Conservation (phyloP, 352 stramenopile genomes). For the Globisporangium polare region DNA sequence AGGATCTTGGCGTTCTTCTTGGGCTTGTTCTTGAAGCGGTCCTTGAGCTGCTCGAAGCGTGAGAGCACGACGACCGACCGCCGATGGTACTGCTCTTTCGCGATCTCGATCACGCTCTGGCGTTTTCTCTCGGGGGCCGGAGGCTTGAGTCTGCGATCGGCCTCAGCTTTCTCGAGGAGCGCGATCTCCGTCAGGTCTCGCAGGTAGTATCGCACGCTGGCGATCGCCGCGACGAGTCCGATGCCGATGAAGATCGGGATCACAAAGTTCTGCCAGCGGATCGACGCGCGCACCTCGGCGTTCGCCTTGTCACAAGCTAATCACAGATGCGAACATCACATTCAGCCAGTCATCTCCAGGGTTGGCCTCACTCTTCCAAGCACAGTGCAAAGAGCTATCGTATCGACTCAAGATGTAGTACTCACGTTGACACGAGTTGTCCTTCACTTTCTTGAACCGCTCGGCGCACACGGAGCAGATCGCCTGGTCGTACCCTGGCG, state of each 20-base stretch:
- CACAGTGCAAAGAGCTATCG: not conserved
- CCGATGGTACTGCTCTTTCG: slow-evolving; percentile 21
- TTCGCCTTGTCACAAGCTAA: slow-evolving; percentile 54
- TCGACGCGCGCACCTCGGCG: slow-evolving; percentile 37
- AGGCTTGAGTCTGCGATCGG: slow-evolving; percentile 44
- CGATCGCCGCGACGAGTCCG: slow-evolving; percentile 26
- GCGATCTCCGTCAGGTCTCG: slow-evolving; percentile 58
- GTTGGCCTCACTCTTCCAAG: not conserved
- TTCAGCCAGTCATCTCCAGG: not conserved
- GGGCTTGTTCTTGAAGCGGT: slow-evolving; percentile 21
- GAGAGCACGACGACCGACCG: slow-evolving; percentile 19
- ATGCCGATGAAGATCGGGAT: slow-evolving; percentile 53
- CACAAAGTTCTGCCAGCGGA: slow-evolving; percentile 74
- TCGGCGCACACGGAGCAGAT: slow-evolving; percentile 67
- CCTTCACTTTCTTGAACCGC: slow-evolving; percentile 48
- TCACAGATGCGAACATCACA: not conserved
- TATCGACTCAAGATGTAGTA: no score
- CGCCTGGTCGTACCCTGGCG: slow-evolving; percentile 43
- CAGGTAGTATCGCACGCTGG: slow-evolving; percentile 43
- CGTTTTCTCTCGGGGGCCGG: slow-evolving; percentile 13
- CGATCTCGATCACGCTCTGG: slow-evolving; percentile 21
- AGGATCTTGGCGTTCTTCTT: slow-evolving; percentile 32
- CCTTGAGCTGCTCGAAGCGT: slow-evolving; percentile 28
- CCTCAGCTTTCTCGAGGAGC: slow-evolving; percentile 55
- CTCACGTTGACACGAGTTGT: slow-evolving; percentile 60